A percentile compares a stretch with the other conserved stretches of the same genome.
These are phyloP conservation scores for Fusarium miscanthi DNA, from an alignment of 2,329 filamentous ascomycete genomes.

Conservation along the genomic window DNA sequence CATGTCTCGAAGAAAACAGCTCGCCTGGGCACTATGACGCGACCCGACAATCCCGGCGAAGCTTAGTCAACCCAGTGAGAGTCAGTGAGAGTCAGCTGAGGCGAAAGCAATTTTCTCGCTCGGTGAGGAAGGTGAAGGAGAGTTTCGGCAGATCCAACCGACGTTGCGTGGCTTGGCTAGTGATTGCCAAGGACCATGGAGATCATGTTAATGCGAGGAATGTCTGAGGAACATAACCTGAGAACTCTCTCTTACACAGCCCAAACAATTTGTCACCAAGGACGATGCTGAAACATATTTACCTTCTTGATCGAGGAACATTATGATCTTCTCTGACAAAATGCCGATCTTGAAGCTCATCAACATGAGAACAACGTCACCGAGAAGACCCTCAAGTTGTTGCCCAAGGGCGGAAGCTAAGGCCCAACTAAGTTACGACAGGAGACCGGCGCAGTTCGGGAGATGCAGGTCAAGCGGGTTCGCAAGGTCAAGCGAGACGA, in stretches of 20 bases:
- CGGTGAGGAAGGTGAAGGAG: conserved; percentile 16
- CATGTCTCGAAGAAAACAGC: conserved; percentile 6
- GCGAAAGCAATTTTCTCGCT: conserved; percentile 23
- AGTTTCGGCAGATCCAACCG: conserved; percentile 10
- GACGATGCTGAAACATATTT: background rate
- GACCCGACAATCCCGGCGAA: conserved; percentile 20
- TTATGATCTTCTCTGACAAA: background rate
- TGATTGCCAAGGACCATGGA: conserved; percentile 13
- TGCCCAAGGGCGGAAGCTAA: conserved; percentile 36
- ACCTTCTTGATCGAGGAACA: background rate
- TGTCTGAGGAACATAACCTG: background rate
- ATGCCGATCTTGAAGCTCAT: background rate
- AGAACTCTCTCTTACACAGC: background rate
- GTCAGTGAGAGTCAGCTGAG: conserved; percentile 42
- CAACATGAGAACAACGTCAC: conserved; percentile 2
- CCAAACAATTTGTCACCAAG: background rate
- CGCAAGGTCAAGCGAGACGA: conserved; percentile 28
- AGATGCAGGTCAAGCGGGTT: conserved; percentile 40
- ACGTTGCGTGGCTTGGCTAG: conserved; percentile 15
- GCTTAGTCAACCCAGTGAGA: conserved; percentile 17
- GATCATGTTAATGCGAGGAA: conserved; percentile 4
- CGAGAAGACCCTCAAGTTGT: conserved; percentile 25
- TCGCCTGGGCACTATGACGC: conserved; percentile 2
- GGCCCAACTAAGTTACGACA: conserved; percentile 24
- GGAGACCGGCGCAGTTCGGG: conserved; percentile 26